A percentile compares a stretch with the other conserved stretches of the same genome.
Conservation (phyloP, 1,284 basidiomycete species). For the Pisolithus thermaeus region DNA sequence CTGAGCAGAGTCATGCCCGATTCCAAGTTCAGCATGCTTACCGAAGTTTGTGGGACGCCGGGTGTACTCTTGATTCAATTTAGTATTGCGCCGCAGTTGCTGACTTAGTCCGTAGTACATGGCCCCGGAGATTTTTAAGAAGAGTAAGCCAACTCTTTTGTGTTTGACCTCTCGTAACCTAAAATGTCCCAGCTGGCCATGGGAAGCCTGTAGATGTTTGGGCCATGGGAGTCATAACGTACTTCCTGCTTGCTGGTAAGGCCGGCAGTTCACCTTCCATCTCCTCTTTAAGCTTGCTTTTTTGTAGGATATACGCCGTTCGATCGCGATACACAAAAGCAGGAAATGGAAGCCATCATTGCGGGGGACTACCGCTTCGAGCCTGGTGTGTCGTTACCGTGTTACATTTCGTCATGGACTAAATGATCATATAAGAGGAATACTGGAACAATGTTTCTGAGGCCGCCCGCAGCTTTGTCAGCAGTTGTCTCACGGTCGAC, state of each 20-base stretch:
- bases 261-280: background rate
- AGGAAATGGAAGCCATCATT: constrained; percentile 92
- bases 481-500: constrained; percentile 78
- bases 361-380: constrained; percentile 90
- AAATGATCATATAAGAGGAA: constrained; percentile 39
- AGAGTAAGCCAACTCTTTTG: constrained; percentile 47
- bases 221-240: constrained; percentile 96
- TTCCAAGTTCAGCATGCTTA: constrained; percentile 82
- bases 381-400: constrained; percentile 41
- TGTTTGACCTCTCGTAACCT: background rate
- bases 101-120: constrained; percentile 62
- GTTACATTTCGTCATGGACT: background rate
- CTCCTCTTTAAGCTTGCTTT: constrained; percentile 1
- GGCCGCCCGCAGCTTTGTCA: constrained; percentile 79
- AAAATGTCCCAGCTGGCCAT: constrained; percentile 63
- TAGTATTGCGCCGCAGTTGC: background rate
- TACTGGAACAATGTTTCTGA: constrained; percentile 85
- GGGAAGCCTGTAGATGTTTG: constrained; percentile 95
- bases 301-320: constrained; percentile 79
- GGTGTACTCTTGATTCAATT: constrained; percentile 42
- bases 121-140: constrained; percentile 98
- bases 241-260: constrained; percentile 81
- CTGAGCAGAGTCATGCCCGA: constrained; percentile 87
- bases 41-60: constrained; percentile 93
- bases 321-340: constrained; percentile 82